These are phyloP conservation scores for Jaltomata sinuosa DNA, from an alignment of 257 asterid genomes.

Conservation along the genomic window DNA sequence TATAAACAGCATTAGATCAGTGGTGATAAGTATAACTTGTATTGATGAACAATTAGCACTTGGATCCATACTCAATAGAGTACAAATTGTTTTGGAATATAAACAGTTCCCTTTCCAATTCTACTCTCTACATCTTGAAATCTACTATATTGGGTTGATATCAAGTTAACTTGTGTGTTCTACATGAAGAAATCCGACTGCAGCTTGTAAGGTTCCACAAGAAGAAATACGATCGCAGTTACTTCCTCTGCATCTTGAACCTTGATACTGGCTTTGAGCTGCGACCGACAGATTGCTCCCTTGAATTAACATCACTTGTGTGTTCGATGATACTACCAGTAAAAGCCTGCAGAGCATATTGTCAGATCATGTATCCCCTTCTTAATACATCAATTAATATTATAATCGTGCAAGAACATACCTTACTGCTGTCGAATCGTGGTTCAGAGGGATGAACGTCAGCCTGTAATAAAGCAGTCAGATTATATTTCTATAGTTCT, in stretches of 20 bases:
- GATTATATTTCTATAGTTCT: neutral
- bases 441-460: neutral
- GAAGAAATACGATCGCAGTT: neutral
- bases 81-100: neutral
- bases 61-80: neutral
- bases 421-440: constrained; percentile 13
- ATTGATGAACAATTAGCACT: neutral
- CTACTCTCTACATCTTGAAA: constrained; percentile 59
- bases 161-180: constrained; percentile 22
- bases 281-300: constrained; percentile 20
- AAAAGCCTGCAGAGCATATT: constrained; percentile 38
- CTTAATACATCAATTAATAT: neutral
- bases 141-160: constrained; percentile 18
- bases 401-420: neutral
- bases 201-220: neutral
- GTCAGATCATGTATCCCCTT: neutral
- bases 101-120: neutral
- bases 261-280: constrained; percentile 74
- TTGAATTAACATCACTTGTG: constrained; percentile 24
- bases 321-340: constrained; percentile 68
- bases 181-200: neutral
- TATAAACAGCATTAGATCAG: neutral
- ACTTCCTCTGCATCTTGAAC: constrained; percentile 67
- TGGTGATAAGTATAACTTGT: neutral
- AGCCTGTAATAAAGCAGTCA: constrained; percentile 4